Evolutionary conservation across 371 early-diverging fungal species (phyloP).

Genomic region (Parasitella parasitica): DNA sequence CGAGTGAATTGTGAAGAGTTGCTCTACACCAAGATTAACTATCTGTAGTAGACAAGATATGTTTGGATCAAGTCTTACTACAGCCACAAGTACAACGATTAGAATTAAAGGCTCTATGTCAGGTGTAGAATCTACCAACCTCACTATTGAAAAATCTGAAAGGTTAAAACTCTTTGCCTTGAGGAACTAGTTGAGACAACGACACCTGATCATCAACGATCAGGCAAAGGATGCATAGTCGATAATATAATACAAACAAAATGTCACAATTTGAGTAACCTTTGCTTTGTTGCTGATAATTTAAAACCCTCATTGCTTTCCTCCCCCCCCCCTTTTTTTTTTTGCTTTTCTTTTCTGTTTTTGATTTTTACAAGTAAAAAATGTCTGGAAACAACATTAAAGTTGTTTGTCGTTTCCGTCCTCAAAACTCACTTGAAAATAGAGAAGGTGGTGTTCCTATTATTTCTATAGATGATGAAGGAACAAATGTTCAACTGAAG

Average conservation of each 20-base stretch:
- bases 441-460: constrained; percentile 87
- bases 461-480: constrained; percentile 81
- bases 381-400: constrained; percentile 86
- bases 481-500: constrained; percentile 73
- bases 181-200: constrained; percentile 42
- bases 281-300: not conserved
- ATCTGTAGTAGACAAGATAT: constrained; percentile 31
- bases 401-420: constrained; percentile 96
- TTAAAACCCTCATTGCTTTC: constrained; percentile 2
- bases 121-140: constrained; percentile 37
- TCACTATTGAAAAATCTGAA: constrained; percentile 27
- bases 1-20: constrained; percentile 16
- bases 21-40: constrained; percentile 11
- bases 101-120: constrained; percentile 28
- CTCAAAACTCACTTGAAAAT: constrained; percentile 91
- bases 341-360: not conserved
- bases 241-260: constrained; percentile 2
- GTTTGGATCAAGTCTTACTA: constrained; percentile 57
- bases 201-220: not conserved
- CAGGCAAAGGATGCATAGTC: not conserved
- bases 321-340: not conserved
- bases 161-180: constrained; percentile 48
- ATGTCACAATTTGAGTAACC: constrained; percentile 14
- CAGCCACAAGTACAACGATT: constrained; percentile 45
- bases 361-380: not conserved